Evolutionary conservation across 148 eudicot species (phyloP).

Genomic region (Dysphania ambrosioides): DNA sequence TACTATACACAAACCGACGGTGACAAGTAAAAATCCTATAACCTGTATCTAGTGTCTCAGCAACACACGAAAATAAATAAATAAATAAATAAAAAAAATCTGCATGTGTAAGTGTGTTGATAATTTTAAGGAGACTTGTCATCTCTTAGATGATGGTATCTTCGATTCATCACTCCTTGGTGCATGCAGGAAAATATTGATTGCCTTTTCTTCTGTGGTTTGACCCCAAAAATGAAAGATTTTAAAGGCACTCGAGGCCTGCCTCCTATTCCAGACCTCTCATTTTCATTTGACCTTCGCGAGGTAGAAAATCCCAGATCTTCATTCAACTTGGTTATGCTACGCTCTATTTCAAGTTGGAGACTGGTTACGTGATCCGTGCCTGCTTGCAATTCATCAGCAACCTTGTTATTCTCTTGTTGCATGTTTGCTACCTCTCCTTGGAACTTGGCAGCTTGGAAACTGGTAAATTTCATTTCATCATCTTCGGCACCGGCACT

Average conservation of each 20-base stretch:
- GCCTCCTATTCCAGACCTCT: conserved; percentile 25
- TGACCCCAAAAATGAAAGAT: conserved; percentile 75
- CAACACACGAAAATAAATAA: conserved; percentile 10
- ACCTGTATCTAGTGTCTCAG: conserved; percentile 8
- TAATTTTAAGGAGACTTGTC: conserved; percentile 23
- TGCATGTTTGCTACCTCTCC: conserved; percentile 91
- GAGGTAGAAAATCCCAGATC: conserved; percentile 48
- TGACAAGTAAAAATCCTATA: conserved; percentile 23
- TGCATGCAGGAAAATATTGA: conserved; percentile 66
- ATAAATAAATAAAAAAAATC: conserved; percentile 19
- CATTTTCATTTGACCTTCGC: conserved; percentile 34
- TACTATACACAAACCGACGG: conserved; percentile 19
- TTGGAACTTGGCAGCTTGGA: conserved; percentile 84
- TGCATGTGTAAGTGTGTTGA: neutral
- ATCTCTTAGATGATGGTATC: conserved; percentile 35
- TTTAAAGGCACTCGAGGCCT: conserved; percentile 51
- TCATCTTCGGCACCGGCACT: conserved; percentile 63
- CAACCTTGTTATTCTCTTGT: conserved; percentile 87
- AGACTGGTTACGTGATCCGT: conserved; percentile 58
- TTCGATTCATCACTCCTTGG: conserved; percentile 37
- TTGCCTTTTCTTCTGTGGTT: conserved; percentile 52
- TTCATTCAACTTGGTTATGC: conserved; percentile 41
- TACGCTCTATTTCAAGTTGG: conserved; percentile 56
- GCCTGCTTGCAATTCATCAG: conserved; percentile 68
- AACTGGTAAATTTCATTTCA: conserved; percentile 68